A percentile compares a stretch with the other conserved stretches of the same genome.
phyloP scores from a whole-genome alignment of 2,329 filamentous ascomycete genomes.

The Drechslera avenae region DNA sequence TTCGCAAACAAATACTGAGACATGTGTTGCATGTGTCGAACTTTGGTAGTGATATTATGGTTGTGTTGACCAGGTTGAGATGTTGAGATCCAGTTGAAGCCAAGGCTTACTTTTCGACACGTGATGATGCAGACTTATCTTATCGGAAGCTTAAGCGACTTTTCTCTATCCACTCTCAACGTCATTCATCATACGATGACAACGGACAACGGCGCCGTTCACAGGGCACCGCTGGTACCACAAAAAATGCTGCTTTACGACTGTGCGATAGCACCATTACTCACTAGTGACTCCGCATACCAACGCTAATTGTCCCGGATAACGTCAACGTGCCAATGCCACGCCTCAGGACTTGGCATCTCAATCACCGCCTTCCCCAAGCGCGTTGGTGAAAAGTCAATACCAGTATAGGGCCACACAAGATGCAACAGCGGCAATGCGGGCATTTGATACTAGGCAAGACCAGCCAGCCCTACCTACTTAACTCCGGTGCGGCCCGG shows the following conservation, averaged over 20 bases:
- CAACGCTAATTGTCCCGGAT: neutral
- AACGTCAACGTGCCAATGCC: slow-evolving; percentile 1
- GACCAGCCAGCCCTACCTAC: neutral
- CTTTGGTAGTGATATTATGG: no score
- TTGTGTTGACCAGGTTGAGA: no score
- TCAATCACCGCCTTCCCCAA: neutral
- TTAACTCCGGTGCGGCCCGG: neutral
- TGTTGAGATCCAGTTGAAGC: no score
- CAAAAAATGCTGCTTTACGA: neutral
- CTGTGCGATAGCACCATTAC: neutral
- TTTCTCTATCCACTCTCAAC: neutral
- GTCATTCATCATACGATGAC: neutral
- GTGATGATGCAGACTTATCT: no score
- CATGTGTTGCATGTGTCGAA: no score
- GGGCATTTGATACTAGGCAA: slow-evolving; percentile 1
- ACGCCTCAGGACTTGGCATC: neutral
- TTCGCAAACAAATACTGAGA: no score
- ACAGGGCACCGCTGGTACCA: neutral
- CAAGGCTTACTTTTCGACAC: no score
- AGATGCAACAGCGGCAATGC: neutral
- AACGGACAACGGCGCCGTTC: neutral
- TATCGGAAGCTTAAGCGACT: neutral
- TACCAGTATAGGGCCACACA: neutral
- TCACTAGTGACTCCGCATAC: slow-evolving; percentile 5
- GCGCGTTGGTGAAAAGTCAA: neutral